Conservation (phyloP, 176 grass and related monocot species). For the Hordeum marinum region DNA sequence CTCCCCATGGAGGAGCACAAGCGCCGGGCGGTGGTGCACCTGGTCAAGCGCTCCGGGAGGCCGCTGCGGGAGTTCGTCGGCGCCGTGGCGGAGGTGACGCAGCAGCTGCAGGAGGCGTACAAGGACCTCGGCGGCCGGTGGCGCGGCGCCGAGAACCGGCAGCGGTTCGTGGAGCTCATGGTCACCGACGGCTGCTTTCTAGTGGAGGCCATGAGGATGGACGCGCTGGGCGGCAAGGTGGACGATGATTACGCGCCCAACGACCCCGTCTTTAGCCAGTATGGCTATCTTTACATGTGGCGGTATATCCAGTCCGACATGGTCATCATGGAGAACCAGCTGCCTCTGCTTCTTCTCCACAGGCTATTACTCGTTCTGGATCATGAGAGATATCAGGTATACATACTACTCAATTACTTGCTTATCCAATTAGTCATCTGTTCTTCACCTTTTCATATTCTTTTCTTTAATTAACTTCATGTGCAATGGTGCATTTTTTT, state of each 20-base stretch:
- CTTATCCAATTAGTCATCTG: no score
- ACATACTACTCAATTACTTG: no score
- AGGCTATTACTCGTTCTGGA: background rate
- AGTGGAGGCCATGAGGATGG: slow-evolving; percentile 24
- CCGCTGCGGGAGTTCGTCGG: background rate
- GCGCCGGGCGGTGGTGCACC: slow-evolving; percentile 27
- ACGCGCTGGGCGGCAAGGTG: background rate
- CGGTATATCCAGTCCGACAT: slow-evolving; percentile 6
- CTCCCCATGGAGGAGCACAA: slow-evolving; percentile 59
- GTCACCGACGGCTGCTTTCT: slow-evolving; percentile 50
- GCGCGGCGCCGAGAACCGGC: background rate
- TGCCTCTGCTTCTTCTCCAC: slow-evolving; percentile 28
- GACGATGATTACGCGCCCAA: slow-evolving; percentile 26
- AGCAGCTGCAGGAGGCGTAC: slow-evolving; percentile 24
- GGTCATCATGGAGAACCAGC: slow-evolving; percentile 56
- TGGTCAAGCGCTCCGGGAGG: slow-evolving; percentile 25
- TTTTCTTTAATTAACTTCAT: no score
- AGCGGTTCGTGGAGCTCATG: slow-evolving; percentile 44
- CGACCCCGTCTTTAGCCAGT: slow-evolving; percentile 52
- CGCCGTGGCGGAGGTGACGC: slow-evolving; percentile 3
- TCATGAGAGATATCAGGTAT: background rate
- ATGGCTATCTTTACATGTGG: slow-evolving; percentile 24
- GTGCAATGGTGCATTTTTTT: no score
- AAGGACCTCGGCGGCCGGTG: slow-evolving; percentile 22
- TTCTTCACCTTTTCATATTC: no score